Conservation (phyloP, 2,329 filamentous ascomycete genomes). For the Aspergillus piperis region DNA sequence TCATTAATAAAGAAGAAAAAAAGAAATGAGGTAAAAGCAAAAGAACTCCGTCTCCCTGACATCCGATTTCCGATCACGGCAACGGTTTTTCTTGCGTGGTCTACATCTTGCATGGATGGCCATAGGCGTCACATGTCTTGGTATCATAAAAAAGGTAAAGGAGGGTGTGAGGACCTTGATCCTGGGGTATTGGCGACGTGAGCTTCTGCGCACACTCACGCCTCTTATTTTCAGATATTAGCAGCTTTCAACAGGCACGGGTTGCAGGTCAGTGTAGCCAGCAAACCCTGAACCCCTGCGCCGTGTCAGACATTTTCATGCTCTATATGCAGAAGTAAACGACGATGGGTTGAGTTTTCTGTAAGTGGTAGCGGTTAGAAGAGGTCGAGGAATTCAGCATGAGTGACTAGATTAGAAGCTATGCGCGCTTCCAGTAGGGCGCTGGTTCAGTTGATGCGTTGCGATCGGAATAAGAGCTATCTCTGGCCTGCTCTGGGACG, state of each 20-base stretch:
- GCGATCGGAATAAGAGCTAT: slow-evolving; percentile 17
- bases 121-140: slow-evolving; percentile 6
- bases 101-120: slow-evolving; percentile 20
- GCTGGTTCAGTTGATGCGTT: slow-evolving; percentile 16
- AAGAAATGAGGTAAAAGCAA: slow-evolving; percentile 15
- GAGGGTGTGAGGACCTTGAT: neutral
- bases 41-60: slow-evolving; percentile 20
- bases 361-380: no score
- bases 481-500: slow-evolving; percentile 42
- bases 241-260: neutral
- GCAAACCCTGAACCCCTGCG: neutral
- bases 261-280: neutral
- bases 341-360: neutral
- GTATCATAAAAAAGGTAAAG: neutral
- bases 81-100: slow-evolving; percentile 12
- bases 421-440: slow-evolving; percentile 23
- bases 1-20: slow-evolving; percentile 17
- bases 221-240: neutral
- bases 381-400: neutral
- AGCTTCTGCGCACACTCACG: neutral
- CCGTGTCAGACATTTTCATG: neutral
- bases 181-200: neutral
- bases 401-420: slow-evolving; percentile 4
- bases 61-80: slow-evolving; percentile 16
- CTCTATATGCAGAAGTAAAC: neutral